Conservation (phyloP, 306 rosid species). For the apple (Malus domestica) region ASM211411v1 NC_041798.1:24643501-24644000, state of each 20-base stretch:
- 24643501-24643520: constrained; percentile 27
- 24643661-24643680: constrained; percentile 30
- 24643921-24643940: neutral
- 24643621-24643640: constrained; percentile 52
- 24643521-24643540: constrained; percentile 42
- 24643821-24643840: constrained; percentile 87
- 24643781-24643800: constrained; percentile 31
- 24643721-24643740: neutral
- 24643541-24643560: constrained; percentile 34
- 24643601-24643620: constrained; percentile 46
- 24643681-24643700: constrained; percentile 60
- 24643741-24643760: neutral
- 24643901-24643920: neutral
- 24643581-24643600: constrained; percentile 34
- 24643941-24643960: neutral
- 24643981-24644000: neutral
- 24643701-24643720: constrained; percentile 30
- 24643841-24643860: constrained; percentile 73
- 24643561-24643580: constrained; percentile 28
- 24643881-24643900: constrained; percentile 15
- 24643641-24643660: constrained; percentile 43
- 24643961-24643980: neutral
- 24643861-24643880: constrained; percentile 66
- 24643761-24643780: neutral
- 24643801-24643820: constrained; percentile 74